phyloP scores from a whole-genome alignment of 78 protist species.

The Chrysochromulina tobinii region DNA sequence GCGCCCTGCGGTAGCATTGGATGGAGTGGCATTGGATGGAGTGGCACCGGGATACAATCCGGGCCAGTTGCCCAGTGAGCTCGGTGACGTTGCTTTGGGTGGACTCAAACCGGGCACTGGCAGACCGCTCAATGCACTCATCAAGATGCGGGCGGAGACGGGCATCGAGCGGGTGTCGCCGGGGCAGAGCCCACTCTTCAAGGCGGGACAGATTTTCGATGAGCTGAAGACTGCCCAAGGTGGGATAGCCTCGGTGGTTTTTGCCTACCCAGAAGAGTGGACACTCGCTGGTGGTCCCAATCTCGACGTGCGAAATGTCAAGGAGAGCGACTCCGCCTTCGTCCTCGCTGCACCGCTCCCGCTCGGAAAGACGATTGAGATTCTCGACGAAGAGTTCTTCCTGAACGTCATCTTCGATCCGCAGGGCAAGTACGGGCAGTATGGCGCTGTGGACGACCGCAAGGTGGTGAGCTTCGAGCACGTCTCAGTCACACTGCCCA shows the following conservation, averaged over 20 bases:
- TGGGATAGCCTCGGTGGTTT: not conserved
- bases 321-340: not conserved
- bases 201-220: not conserved
- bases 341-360: not conserved
- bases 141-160: not conserved
- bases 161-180: not conserved
- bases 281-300: not conserved
- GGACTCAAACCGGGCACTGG: too few species aligned
- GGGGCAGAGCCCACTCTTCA: not conserved
- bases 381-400: not conserved
- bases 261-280: not conserved
- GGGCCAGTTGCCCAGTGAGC: too few species aligned
- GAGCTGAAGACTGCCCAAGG: not conserved
- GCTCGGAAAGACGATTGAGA: not conserved
- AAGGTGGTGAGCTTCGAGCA: not conserved
- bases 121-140: not conserved
- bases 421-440: not conserved
- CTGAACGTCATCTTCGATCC: not conserved
- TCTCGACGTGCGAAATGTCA: conserved; percentile 6
- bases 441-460: not conserved
- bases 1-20: too few species aligned
- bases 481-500: not conserved
- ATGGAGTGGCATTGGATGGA: too few species aligned
- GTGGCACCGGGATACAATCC: too few species aligned
- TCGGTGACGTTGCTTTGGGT: too few species aligned